A percentile compares a stretch with the other conserved stretches of the same genome.
phyloP scores from a whole-genome alignment of 768 basidiomycete genomes.

The Mycena rosella region DNA sequence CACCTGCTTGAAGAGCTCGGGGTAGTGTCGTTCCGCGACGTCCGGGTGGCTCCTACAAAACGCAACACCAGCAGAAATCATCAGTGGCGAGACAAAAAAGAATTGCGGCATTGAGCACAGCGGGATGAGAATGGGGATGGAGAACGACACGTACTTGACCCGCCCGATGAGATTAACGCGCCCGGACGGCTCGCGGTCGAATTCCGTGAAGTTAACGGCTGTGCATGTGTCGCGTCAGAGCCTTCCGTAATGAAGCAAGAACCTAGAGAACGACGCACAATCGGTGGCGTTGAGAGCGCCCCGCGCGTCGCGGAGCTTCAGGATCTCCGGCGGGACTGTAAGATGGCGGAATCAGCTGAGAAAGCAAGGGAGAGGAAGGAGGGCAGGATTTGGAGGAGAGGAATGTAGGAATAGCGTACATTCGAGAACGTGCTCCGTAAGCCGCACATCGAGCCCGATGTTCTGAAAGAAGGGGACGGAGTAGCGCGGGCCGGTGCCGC shows the following conservation, averaged over 20 bases:
- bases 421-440: conserved; percentile 60
- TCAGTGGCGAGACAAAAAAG: too few relatives aligned
- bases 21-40: conserved; percentile 83
- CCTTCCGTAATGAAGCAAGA: too few relatives aligned
- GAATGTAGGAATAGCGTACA: conserved; percentile 48
- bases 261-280: conserved; percentile 66
- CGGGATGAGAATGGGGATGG: neutral
- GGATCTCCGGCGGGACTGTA: conserved; percentile 74
- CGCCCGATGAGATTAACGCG: conserved; percentile 81
- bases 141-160: conserved; percentile 69
- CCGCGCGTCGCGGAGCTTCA: conserved; percentile 69
- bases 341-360: too few relatives aligned
- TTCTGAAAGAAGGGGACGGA: conserved; percentile 92
- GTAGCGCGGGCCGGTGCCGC: conserved; percentile 73
- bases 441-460: conserved; percentile 68
- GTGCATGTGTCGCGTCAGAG: neutral
- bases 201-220: conserved; percentile 90
- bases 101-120: too few relatives aligned
- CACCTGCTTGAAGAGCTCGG: conserved; percentile 74
- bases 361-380: too few relatives aligned
- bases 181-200: conserved; percentile 76
- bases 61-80: too few relatives aligned
- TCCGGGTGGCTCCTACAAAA: conserved; percentile 86
- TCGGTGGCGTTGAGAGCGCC: conserved; percentile 69
- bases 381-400: too few relatives aligned